Evolutionary conservation across 768 basidiomycete species (phyloP), one percentile per base, ranked within the genome.

Genomic region (Hemileccinum rubropunctum): DNA sequence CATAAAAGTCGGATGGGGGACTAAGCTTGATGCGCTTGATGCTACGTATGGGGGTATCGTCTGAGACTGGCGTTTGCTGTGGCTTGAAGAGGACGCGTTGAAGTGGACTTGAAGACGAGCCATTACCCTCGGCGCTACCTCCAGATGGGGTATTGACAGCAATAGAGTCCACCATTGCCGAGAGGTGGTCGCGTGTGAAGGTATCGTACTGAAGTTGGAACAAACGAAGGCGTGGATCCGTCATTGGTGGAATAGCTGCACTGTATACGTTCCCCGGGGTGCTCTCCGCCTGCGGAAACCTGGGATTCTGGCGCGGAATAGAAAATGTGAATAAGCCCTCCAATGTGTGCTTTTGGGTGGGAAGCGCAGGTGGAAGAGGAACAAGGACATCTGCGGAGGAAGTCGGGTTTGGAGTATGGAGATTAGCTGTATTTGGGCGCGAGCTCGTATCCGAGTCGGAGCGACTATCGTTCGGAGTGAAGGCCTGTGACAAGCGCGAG

Each of bases 191-290:
- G 38, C 93, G 82, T 1, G 95, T 99, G 63, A 90, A 95, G 0
- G 95, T 98, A 67, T 99, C 95, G 62, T 98, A 98, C 56, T 92
- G 85, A 45, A 94, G 89, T 62, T 93, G 88, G 71, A 98, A 98
- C 33, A 98, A 77, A 12, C 86, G 84, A 11, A 93, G 79, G 26
- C 84, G 83, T 3, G 89, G 83, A 61, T 91, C 89, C 23, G 84
- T 86, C 23, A 63, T 57, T 18, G 76, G 75, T 23, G 62, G 60
- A 45, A 62, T 69, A 27, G 50, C 55, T 33, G 35, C 42, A 47
- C 51, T 58, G 50, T 58, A 52, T 6, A 34, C 27, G 32, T 62
- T 43, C 30, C 58, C 58, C 17, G 86, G 84, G 1, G 83, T 87
- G 58, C 83, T 83, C 51, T 83, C 78, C 28, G 83, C 83, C 65